phyloP scores from a whole-genome alignment of 176 grass and related monocot species.

The Elymus sibiricus region DNA sequence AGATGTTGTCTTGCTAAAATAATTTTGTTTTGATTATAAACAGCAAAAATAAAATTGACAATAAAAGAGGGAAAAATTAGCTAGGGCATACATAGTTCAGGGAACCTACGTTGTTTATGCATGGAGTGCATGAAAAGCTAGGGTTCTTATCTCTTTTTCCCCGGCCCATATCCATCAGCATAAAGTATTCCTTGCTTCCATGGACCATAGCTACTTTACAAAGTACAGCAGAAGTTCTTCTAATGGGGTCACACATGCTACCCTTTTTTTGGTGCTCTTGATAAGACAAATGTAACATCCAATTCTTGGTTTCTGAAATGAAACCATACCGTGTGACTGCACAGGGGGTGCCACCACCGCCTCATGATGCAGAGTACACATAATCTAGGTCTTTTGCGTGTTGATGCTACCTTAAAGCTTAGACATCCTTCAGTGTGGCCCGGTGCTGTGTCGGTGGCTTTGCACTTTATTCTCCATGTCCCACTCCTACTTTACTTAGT shows the following conservation, averaged over 20 bases:
- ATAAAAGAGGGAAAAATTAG: slow-evolving; percentile 17
- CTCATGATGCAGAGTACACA: slow-evolving; percentile 46
- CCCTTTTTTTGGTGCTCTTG: slow-evolving; percentile 45
- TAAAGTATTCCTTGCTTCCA: slow-evolving; percentile 86
- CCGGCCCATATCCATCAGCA: slow-evolving; percentile 30
- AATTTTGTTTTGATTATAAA: background rate
- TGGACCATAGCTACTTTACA: slow-evolving; percentile 51
- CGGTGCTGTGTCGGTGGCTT: slow-evolving; percentile 66
- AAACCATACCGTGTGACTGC: slow-evolving; percentile 27
- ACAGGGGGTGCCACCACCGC: slow-evolving; percentile 19
- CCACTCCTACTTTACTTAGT: slow-evolving; percentile 27
- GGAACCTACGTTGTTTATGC: slow-evolving; percentile 67
- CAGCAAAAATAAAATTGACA: background rate
- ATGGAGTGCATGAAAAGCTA: slow-evolving; percentile 95
- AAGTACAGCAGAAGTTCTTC: slow-evolving; percentile 55
- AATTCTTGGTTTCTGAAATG: slow-evolving; percentile 19
- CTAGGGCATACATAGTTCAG: slow-evolving; percentile 24
- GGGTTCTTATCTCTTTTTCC: slow-evolving; percentile 34
- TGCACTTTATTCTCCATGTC: slow-evolving; percentile 78
- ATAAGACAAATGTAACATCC: slow-evolving; percentile 72
- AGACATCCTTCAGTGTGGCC: slow-evolving; percentile 47
- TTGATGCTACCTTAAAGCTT: slow-evolving; percentile 67
- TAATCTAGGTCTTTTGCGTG: slow-evolving; percentile 57
- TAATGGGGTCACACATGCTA: slow-evolving; percentile 39
- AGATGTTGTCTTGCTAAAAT: background rate